Conservation (phyloP, 2,329 filamentous ascomycete genomes). For the Cercospora canescens region DNA sequence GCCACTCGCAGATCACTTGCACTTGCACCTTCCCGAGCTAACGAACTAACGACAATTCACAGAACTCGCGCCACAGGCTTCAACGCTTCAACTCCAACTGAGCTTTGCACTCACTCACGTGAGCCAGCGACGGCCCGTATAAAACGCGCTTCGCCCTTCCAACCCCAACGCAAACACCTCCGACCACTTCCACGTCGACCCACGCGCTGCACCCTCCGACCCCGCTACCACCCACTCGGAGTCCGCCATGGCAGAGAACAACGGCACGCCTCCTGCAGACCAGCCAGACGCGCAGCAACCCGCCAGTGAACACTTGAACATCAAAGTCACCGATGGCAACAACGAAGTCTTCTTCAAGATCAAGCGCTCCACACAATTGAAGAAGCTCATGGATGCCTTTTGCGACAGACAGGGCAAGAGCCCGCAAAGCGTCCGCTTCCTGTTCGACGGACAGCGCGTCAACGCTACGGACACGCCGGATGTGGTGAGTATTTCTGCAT, state of each 20-base stretch:
- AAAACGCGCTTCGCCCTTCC: conserved; percentile 18
- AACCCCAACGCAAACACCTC: conserved; percentile 4
- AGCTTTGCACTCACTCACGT: conserved; percentile 11
- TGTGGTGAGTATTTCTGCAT: conserved; percentile 62
- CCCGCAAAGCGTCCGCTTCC: conserved; percentile 79
- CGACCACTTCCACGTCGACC: conserved; percentile 8
- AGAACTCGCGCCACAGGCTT: conserved; percentile 12
- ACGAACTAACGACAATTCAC: conserved; percentile 15
- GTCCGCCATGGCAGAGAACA: conserved; percentile 52
- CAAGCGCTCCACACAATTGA: conserved; percentile 91
- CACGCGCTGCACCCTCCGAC: background rate
- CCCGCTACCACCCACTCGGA: conserved; percentile 37
- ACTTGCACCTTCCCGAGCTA: background rate
- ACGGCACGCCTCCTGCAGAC: conserved; percentile 32
- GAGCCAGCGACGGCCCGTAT: conserved; percentile 22
- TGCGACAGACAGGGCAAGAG: conserved; percentile 95
- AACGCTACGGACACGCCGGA: conserved; percentile 88
- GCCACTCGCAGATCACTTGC: background rate
- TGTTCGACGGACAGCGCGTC: conserved; percentile 94
- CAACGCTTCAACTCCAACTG: conserved; percentile 1
- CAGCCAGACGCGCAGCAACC: conserved; percentile 43
- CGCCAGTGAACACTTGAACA: conserved; percentile 83
- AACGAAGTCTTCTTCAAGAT: conserved; percentile 99
- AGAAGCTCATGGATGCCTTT: conserved; percentile 98
- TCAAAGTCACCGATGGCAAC: conserved; percentile 99